Base-by-base conservation (phyloP, 768 basidiomycete genomes). In the Rhizopogon sp. region DNA sequence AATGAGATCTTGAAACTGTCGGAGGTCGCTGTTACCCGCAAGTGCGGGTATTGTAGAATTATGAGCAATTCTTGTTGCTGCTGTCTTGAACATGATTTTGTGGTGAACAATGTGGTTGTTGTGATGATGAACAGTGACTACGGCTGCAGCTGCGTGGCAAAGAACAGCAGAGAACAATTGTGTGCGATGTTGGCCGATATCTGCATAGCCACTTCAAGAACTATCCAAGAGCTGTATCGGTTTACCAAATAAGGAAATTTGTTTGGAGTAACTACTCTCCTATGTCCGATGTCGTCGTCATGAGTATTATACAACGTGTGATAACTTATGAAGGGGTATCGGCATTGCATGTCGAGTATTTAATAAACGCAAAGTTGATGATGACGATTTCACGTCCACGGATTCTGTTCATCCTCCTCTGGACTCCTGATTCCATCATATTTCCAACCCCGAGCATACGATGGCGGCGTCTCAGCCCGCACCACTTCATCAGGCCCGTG, bases 1-100 rank as follows among this genome's bases (percentile, higher is more conserved):
- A 54, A 98, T 98, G 58, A 96, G 77, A 64, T 94, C 93, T 66
- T 97, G 93, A 7, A 97, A 74, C 0, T 85, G 82, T 28, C 87
- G 74, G 3, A 94, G 71, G 66, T 95, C 93, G 62, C 85, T 83
- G 67, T 92, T 93, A 1, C 81, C 80, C 16, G 76, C 73, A 9
- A 91, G 70, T 0, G 83, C 76, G 42, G 93, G 88, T 6, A 94
- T 74, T 3, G 90, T 88, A 1, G 91, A 85, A 64, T 92, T 93
- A 70, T 96, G 93, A 2, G 93, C 93, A 68, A 96, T 81, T 71
- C 85, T 91, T 39, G 86, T 83, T 61, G 88, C 87, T 33, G 86
- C 87, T 14, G 76, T 78, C 72, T 78, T 87, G 77, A 92, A 89
- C 90, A 92, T 92, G 55, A 53, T 57, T 39, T 35, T 13, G 8